These are phyloP conservation scores for Ramaria sp. DNA, from an alignment of 768 basidiomycete genomes.

Conservation along the genomic window DNA sequence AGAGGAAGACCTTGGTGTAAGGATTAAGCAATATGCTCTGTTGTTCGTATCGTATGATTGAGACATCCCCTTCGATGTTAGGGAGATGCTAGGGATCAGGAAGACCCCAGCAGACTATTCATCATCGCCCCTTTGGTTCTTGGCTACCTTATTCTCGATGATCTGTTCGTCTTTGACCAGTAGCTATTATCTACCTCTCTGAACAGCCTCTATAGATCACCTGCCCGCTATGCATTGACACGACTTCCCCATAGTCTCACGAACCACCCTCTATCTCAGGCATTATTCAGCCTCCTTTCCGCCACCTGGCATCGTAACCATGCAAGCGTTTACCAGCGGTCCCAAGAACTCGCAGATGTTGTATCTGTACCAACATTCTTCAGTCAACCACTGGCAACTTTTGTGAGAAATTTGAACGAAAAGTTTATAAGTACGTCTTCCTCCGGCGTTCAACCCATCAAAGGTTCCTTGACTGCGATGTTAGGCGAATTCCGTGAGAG, in stretches of 20 bases:
- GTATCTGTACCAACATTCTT: conserved; percentile 32
- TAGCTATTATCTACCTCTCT: neutral
- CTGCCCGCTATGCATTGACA: conserved; percentile 45
- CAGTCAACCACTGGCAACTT: conserved; percentile 31
- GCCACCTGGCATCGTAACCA: conserved; percentile 47
- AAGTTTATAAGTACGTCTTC: conserved; percentile 41
- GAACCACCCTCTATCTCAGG: conserved; percentile 33
- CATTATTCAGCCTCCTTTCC: conserved; percentile 35
- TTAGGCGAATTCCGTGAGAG: conserved; percentile 49
- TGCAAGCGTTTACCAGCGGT: conserved; percentile 40
- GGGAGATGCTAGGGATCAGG: conserved; percentile 22
- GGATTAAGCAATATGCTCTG: neutral
- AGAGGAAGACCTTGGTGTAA: conserved; percentile 34
- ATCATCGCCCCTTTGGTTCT: conserved; percentile 51
- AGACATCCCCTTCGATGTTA: neutral
- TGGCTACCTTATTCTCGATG: conserved; percentile 51
- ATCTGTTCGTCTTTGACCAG: conserved; percentile 35
- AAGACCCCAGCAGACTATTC: conserved; percentile 34
- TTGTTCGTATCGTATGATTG: neutral
- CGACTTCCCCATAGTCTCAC: conserved; percentile 42
- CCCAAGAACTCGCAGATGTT: conserved; percentile 29
- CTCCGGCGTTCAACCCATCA: neutral
- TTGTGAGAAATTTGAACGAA: conserved; percentile 33
- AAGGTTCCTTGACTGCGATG: neutral
- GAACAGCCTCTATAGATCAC: conserved; percentile 29